Percentiles rank a stretch among this genome's conserved stretches.
These are phyloP conservation scores for Otatea glauca DNA, from an alignment of 176 grass and related monocot genomes.

Conservation along the genomic window DNA sequence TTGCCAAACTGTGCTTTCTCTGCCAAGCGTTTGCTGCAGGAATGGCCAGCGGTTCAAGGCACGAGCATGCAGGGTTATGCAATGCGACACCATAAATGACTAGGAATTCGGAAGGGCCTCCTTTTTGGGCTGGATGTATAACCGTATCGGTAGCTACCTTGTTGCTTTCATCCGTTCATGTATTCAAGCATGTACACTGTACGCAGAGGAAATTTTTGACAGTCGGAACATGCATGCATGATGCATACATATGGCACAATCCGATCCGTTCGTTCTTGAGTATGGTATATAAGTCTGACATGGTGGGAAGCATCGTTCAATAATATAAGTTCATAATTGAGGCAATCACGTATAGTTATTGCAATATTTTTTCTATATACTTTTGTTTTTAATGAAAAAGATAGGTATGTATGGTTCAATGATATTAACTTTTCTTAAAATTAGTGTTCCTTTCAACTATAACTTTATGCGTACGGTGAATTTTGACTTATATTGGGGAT, in stretches of 20 bases:
- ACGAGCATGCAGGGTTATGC: not conserved
- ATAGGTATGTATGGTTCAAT: too few relatives aligned
- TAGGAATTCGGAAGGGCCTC: not conserved
- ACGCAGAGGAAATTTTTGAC: not conserved
- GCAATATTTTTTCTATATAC: too few relatives aligned
- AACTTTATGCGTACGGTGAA: too few relatives aligned
- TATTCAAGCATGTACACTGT: not conserved
- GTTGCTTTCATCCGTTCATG: not conserved
- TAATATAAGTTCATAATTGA: too few relatives aligned
- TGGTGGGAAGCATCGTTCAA: too few relatives aligned
- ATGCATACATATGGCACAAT: not conserved
- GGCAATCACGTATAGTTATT: too few relatives aligned
- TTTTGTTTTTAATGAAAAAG: too few relatives aligned
- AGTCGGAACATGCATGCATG: not conserved
- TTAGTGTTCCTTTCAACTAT: too few relatives aligned
- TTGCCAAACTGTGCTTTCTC: not conserved
- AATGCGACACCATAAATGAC: not conserved
- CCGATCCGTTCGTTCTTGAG: not conserved
- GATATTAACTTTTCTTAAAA: too few relatives aligned
- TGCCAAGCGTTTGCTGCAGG: not conserved
- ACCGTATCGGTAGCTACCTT: not conserved
- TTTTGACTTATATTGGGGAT: too few relatives aligned
- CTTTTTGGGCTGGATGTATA: not conserved
- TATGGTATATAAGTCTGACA: too few relatives aligned
- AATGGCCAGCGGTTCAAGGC: not conserved